A percentile compares a stretch with the other conserved stretches of the same genome.
Conservation (phyloP, 2,329 filamentous ascomycete species). For the Zymoseptoria ardabiliae region DNA sequence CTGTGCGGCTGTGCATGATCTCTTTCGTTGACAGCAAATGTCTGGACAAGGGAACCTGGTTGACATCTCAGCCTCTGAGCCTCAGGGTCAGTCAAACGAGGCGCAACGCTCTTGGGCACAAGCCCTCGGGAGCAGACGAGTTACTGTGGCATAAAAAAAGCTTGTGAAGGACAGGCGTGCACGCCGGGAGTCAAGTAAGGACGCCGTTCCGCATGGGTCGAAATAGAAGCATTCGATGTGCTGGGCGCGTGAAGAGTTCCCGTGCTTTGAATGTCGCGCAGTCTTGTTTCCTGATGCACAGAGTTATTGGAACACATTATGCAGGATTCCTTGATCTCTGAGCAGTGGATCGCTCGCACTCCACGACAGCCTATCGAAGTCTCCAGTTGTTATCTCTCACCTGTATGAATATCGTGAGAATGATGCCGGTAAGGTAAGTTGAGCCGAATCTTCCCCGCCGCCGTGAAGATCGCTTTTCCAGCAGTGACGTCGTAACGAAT, state of each 20-base stretch:
- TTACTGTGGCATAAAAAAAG: neutral
- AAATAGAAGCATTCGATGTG: neutral
- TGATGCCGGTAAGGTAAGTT: no score
- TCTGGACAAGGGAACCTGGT: neutral
- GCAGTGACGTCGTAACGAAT: no score
- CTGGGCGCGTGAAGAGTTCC: neutral
- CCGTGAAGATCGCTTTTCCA: no score
- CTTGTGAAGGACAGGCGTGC: neutral
- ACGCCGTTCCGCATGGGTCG: neutral
- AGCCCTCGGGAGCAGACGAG: neutral
- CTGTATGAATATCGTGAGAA: no score
- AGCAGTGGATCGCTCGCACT: no score
- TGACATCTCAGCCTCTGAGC: neutral
- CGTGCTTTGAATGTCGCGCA: neutral
- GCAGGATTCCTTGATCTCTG: no score
- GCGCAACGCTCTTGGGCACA: neutral
- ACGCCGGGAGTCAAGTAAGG: neutral
- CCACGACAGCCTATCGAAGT: no score
- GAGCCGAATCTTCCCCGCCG: no score
- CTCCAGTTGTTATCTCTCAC: no score
- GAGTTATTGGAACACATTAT: no score
- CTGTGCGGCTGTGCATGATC: neutral
- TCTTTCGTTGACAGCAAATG: neutral
- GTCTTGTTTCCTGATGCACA: neutral
- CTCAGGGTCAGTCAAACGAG: neutral